Evolutionary conservation across 306 rosid genomes (phyloP).

Genomic region (Glycyrrhiza uralensis): DNA sequence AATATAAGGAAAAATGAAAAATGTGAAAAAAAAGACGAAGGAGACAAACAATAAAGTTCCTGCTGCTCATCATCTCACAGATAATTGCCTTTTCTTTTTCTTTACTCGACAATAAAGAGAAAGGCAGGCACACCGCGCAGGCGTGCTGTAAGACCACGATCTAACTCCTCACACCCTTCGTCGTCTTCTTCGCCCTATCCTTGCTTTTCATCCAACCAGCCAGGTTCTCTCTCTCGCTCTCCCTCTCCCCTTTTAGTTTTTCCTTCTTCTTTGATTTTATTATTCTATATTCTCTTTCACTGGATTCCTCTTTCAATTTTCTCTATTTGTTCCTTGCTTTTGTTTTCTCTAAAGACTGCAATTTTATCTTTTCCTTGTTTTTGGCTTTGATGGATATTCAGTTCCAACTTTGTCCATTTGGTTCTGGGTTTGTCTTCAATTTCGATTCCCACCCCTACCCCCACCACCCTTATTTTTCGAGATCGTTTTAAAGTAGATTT

Average conservation of each 20-base stretch:
- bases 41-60: background rate
- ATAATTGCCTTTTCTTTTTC: background rate
- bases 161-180: background rate
- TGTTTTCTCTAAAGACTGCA: background rate
- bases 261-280: background rate
- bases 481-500: constrained; percentile 6
- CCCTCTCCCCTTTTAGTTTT: no score
- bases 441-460: background rate
- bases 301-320: background rate
- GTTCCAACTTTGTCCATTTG: constrained; percentile 1
- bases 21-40: background rate
- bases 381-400: background rate
- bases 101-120: background rate
- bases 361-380: background rate
- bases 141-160: background rate
- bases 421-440: constrained; percentile 1
- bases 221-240: constrained; percentile 4
- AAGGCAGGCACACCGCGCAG: background rate
- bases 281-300: background rate
- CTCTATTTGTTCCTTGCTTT: background rate
- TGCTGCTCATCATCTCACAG: background rate
- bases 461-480: background rate
- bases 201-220: background rate
- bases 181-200: background rate
- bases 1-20: no score